Percentiles rank a stretch among this genome's conserved stretches.
These are phyloP conservation scores for Tricholoma sp. DNA, from an alignment of 768 basidiomycete genomes.

Conservation along the genomic window DNA sequence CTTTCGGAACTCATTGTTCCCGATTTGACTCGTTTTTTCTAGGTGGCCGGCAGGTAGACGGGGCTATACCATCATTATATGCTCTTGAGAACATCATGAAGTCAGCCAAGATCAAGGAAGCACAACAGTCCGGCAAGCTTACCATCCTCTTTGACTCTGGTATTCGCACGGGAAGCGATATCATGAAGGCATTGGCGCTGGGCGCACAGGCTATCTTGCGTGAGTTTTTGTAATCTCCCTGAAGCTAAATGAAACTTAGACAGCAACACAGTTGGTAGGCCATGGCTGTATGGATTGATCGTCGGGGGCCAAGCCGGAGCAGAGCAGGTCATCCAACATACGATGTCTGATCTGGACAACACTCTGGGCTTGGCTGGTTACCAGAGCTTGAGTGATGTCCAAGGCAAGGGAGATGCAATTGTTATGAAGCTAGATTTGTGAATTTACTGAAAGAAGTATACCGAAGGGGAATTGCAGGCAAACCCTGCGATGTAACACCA, in stretches of 20 bases:
- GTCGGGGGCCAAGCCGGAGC: slow-evolving; percentile 69
- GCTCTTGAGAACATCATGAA: slow-evolving; percentile 66
- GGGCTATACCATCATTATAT: slow-evolving; percentile 67
- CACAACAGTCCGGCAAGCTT: slow-evolving; percentile 55
- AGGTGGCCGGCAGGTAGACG: slow-evolving; percentile 78
- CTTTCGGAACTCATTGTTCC: not conserved
- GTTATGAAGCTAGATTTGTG: slow-evolving; percentile 37
- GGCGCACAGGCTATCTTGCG: slow-evolving; percentile 79
- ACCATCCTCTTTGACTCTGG: slow-evolving; percentile 78
- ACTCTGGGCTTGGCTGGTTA: slow-evolving; percentile 62
- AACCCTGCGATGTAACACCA: not conserved
- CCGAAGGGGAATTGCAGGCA: not conserved
- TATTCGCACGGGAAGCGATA: slow-evolving; percentile 77
- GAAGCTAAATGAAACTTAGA: not conserved
- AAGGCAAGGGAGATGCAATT: slow-evolving; percentile 50
- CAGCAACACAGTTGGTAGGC: slow-evolving; percentile 53
- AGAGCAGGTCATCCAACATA: slow-evolving; percentile 64
- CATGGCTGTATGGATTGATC: slow-evolving; percentile 68
- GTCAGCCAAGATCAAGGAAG: slow-evolving; percentile 51
- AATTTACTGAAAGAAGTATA: not conserved
- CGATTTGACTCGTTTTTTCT: not conserved
- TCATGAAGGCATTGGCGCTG: slow-evolving; percentile 79
- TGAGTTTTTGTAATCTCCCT: slow-evolving; percentile 31
- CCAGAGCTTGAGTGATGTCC: slow-evolving; percentile 52
- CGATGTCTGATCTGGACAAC: slow-evolving; percentile 63